These are phyloP conservation scores for Friedmanniomyces simplex DNA, from an alignment of 495 filamentous ascomycete species.

Conservation along the genomic window DNA sequence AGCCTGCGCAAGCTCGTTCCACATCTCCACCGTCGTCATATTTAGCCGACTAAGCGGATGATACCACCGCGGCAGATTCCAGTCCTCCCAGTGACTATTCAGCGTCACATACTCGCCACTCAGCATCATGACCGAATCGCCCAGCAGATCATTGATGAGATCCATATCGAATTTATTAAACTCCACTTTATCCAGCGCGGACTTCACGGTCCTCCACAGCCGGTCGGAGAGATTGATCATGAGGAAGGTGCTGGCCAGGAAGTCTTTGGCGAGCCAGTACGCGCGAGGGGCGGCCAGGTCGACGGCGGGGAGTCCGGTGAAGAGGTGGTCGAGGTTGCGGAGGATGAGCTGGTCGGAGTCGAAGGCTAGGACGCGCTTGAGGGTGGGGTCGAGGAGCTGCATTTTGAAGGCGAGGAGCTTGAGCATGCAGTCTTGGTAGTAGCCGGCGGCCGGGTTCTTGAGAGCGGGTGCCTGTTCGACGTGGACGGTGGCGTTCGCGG, in stretches of 20 bases:
- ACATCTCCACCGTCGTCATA: neutral
- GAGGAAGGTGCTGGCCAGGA: conserved; percentile 29
- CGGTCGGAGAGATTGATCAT: conserved; percentile 25
- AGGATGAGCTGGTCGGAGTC: conserved; percentile 32
- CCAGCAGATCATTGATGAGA: conserved; percentile 30
- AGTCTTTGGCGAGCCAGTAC: conserved; percentile 27
- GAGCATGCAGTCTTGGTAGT: conserved; percentile 29
- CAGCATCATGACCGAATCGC: conserved; percentile 28
- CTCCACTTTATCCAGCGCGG: conserved; percentile 19
- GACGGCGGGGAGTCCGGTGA: conserved; percentile 25
- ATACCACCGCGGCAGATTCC: conserved; percentile 30
- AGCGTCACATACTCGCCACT: conserved; percentile 33
- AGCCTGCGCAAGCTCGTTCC: neutral
- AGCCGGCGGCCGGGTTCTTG: neutral
- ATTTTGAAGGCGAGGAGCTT: conserved; percentile 29
- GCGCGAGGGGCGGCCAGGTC: conserved; percentile 32
- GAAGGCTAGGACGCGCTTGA: conserved; percentile 27
- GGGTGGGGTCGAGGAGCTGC: conserved; percentile 21
- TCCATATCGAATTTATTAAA: conserved; percentile 33
- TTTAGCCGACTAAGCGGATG: neutral
- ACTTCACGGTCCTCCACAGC: conserved; percentile 26
- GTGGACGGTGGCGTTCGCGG: conserved; percentile 14
- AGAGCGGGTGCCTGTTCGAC: conserved; percentile 19
- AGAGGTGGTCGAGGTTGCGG: conserved; percentile 29
- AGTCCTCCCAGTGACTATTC: conserved; percentile 33